Conservation (phyloP, 73 alveolate species). For the Stentor roeselii region DNA sequence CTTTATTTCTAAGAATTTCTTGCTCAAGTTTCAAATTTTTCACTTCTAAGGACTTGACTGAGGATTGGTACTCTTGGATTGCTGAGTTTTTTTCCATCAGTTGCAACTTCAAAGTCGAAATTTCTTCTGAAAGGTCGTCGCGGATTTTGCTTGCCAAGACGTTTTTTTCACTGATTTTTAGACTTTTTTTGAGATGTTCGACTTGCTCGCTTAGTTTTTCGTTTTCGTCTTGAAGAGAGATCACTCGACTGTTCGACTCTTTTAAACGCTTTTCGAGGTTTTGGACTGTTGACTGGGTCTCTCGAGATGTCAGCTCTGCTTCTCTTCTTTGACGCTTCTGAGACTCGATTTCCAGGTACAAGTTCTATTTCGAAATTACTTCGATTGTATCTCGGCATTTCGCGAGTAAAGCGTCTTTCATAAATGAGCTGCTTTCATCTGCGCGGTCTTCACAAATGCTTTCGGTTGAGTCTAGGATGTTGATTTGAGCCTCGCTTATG, state of each 20-base stretch:
- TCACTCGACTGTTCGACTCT: neutral
- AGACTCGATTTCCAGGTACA: conserved; percentile 4
- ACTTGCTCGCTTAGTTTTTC: neutral
- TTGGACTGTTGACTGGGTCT: neutral
- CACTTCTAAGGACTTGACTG: neutral
- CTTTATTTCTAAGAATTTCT: neutral
- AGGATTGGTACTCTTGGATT: neutral
- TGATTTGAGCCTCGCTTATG: neutral
- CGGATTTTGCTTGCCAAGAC: neutral
- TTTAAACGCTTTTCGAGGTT: neutral
- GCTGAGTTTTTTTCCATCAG: neutral
- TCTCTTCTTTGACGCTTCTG: conserved; percentile 27
- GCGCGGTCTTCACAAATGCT: neutral
- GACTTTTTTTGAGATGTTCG: conserved; percentile 3
- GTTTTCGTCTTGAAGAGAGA: neutral
- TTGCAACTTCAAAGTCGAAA: neutral
- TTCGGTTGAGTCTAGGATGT: neutral
- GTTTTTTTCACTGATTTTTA: neutral
- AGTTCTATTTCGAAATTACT: neutral
- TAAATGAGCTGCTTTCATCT: neutral
- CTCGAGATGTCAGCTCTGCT: conserved; percentile 15
- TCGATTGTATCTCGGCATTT: conserved; percentile 21
- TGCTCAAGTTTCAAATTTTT: neutral
- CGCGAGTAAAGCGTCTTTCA: conserved; percentile 19
- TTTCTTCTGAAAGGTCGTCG: neutral